Evolutionary conservation across 1,284 basidiomycete genomes (phyloP), one percentile per base, ranked within the genome.

Genomic region (Cryptococcus hybrid): DNA sequence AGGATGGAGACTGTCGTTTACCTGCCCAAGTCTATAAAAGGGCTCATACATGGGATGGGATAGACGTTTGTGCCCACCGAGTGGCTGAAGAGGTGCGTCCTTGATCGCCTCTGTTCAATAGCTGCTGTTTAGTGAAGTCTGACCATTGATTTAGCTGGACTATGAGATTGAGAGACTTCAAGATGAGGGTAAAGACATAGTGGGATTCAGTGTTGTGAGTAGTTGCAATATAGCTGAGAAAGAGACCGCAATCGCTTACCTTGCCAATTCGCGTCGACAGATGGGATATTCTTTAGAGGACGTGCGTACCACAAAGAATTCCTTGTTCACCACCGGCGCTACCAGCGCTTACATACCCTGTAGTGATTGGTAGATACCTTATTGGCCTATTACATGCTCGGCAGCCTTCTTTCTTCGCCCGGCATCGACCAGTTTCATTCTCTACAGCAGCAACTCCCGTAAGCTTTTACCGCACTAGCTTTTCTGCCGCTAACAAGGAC

Each of bases 231-330:
- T 8, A 24, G 18, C 1, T 7, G 9, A n/a, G 6, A 30, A 30
- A 12, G 13, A n/a, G 43, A 18, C 13, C 13, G 13, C 24, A 36
- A 9, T 5, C 18, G 8, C 18, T 47, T 15, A 35, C 8, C 47
- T 6, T n/a, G 45, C 9, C 18, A 30, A 30, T 35, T 47, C 18
- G 42, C 15, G 50, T 45, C 43, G 47, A 11, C 50, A 74, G 72
- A 69, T 72, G 59, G 76, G 77, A 11, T 77, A 78, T 61, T 74
- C 72, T 5, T 60, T 77, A 3, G 77, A 2, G 77, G 77, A 5
- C 62, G 72, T 73, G 55, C 64, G 71, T 70, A 6, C 7, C 38
- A 30, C 30, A 30, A 30, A 30, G 3, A 4, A 30, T 30, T 30
- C 30, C 30, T 30, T 30, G 3, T 30, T 30, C 30, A 30, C 4